These are phyloP conservation scores for Beta corolliflora DNA, from an alignment of 179 eudicot species.

Conservation along the genomic window DNA sequence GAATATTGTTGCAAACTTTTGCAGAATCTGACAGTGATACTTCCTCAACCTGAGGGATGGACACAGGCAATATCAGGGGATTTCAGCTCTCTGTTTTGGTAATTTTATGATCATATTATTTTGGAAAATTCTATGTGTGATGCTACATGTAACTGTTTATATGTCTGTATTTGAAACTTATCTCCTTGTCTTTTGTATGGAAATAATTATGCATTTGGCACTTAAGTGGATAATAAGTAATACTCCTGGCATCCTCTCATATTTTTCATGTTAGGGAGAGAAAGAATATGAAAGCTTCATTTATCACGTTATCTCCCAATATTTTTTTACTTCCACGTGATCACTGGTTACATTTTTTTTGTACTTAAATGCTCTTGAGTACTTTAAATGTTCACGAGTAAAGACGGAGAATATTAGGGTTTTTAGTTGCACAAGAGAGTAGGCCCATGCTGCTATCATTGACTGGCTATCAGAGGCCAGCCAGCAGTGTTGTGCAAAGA, in stretches of 20 bases:
- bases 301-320: background rate
- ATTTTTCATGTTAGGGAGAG: background rate
- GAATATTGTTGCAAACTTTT: conserved; percentile 6
- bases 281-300: background rate
- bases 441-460: background rate
- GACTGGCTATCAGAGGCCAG: background rate
- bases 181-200: background rate
- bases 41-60: conserved; percentile 50
- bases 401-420: background rate
- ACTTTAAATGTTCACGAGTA: background rate
- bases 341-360: background rate
- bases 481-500: background rate
- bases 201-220: too few species aligned
- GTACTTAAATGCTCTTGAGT: background rate
- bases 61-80: conserved; percentile 24
- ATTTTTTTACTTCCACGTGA: background rate
- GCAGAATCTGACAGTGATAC: conserved; percentile 68
- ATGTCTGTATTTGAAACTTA: background rate
- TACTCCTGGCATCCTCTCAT: background rate
- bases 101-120: background rate
- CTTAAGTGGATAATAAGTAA: background rate
- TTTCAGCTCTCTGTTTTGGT: conserved; percentile 20
- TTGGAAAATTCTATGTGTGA: background rate
- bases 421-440: background rate
- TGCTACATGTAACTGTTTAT: background rate